Evolutionary conservation across 2,329 filamentous ascomycete species (phyloP).

Genomic region (Colletotrichum sp.): DNA sequence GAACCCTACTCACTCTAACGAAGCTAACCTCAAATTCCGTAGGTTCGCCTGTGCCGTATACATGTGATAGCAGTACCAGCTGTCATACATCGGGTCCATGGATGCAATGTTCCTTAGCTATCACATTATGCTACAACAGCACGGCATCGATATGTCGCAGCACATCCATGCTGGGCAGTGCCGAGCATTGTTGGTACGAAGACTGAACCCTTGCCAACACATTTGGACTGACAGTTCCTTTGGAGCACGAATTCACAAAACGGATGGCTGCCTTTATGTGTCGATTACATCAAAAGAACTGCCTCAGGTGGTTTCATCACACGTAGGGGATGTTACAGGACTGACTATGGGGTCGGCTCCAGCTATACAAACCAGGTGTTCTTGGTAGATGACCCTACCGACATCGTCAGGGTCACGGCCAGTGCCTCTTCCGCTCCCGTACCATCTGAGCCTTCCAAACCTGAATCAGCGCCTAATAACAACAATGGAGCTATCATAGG

Average conservation of each 20-base stretch:
- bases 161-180: not conserved
- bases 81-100: not conserved
- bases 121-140: not conserved
- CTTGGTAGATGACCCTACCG: not conserved
- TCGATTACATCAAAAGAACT: not conserved
- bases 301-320: not conserved
- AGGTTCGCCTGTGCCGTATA: not conserved
- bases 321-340: not conserved
- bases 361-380: not conserved
- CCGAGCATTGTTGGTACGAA: not conserved
- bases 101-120: accelerated
- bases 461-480: not conserved
- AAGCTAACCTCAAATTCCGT: not conserved
- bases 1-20: accelerated
- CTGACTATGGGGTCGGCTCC: not conserved
- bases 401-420: not conserved
- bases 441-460: not conserved
- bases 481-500: not conserved
- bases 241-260: not conserved
- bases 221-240: not conserved
- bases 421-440: not conserved
- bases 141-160: not conserved
- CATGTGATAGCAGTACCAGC: not conserved
- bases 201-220: not conserved
- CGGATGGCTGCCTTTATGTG: not conserved